Percentiles rank a stretch among this genome's conserved stretches.
Conservation (phyloP, 2,329 filamentous ascomycete genomes). For the Biscogniauxia marginata region DNA sequence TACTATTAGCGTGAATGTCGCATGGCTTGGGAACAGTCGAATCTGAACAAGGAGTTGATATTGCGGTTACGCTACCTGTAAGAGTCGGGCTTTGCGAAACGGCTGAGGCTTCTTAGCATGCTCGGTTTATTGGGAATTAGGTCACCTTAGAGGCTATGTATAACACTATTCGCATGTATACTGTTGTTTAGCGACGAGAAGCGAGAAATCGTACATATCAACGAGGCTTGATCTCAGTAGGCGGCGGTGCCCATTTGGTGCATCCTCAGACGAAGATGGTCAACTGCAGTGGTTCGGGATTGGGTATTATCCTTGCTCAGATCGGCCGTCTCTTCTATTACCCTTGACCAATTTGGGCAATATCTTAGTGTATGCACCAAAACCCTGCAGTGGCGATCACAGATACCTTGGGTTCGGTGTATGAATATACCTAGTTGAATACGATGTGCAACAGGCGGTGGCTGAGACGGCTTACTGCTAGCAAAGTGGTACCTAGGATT, state of each 20-base stretch:
- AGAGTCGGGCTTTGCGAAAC: no score
- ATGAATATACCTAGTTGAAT: background rate
- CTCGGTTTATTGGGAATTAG: background rate
- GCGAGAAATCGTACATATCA: background rate
- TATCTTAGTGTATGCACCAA: conserved; percentile 9
- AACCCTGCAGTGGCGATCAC: background rate
- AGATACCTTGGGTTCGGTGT: background rate
- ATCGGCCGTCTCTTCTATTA: conserved; percentile 21
- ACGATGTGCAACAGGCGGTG: background rate
- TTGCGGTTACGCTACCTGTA: background rate
- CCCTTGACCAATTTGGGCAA: conserved; percentile 20
- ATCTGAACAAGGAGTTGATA: background rate
- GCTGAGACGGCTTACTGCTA: background rate
- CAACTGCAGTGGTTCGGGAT: conserved; percentile 21
- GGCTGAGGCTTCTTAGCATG: no score
- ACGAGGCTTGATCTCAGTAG: background rate
- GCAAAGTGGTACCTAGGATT: background rate
- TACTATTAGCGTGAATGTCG: background rate
- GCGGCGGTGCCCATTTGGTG: background rate
- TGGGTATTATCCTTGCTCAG: conserved; percentile 23
- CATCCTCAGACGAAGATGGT: conserved; percentile 16
- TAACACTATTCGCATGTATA: background rate
- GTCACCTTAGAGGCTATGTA: background rate
- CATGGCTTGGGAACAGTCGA: background rate
- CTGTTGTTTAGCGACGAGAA: background rate